Evolutionary conservation across 2,329 filamentous ascomycete genomes (phyloP).

Genomic region (Lachnellula cervina): DNA sequence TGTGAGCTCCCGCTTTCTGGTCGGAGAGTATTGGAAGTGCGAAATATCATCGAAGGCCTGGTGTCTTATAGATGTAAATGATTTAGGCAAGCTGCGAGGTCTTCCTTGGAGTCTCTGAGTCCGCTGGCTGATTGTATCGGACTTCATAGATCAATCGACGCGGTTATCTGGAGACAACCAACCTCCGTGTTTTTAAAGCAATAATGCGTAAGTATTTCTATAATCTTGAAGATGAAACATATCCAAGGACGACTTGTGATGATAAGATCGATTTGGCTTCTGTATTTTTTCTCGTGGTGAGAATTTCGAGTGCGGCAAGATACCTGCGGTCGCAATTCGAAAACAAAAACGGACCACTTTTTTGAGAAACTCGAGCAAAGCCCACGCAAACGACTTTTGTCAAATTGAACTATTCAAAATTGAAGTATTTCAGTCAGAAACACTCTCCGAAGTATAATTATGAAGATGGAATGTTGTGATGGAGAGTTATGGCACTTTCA

Average conservation of each 20-base stretch:
- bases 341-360: conserved; percentile 12
- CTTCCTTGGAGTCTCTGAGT: too few relatives aligned
- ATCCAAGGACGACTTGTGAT: background rate
- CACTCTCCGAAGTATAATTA: background rate
- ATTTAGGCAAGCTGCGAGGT: too few relatives aligned
- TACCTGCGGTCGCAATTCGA: conserved; percentile 8
- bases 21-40: too few relatives aligned
- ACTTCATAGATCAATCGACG: too few relatives aligned
- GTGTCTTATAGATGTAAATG: too few relatives aligned
- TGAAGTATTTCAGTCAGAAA: conserved; percentile 2
- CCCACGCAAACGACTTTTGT: conserved; percentile 3
- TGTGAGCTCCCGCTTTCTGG: too few relatives aligned
- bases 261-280: background rate
- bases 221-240: background rate
- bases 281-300: background rate
- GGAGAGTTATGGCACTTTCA: conserved; percentile 3
- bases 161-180: background rate
- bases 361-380: conserved; percentile 1
- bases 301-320: background rate
- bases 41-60: too few relatives aligned
- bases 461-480: conserved; percentile 13
- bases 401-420: conserved; percentile 1
- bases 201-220: background rate
- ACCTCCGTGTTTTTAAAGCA: background rate
- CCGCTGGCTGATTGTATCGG: too few relatives aligned